Conservation (phyloP, 768 basidiomycete genomes). For the Tephrocybe rancida region DNA sequence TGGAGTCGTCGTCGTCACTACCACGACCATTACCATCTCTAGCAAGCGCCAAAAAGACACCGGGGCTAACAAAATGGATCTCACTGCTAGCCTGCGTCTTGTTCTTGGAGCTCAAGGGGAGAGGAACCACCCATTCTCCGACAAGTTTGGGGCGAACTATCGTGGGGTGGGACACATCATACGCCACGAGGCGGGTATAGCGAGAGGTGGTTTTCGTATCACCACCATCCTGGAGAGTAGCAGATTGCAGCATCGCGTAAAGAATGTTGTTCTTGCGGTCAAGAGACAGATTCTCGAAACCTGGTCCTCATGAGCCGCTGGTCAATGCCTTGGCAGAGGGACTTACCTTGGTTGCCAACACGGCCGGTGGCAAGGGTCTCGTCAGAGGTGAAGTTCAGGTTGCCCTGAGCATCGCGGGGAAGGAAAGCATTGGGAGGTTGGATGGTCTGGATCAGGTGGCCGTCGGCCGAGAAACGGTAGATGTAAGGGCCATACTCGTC, state of each 20-base stretch:
- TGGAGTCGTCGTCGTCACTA: conserved; percentile 45
- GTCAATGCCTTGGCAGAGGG: not conserved
- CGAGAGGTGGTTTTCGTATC: conserved; percentile 43
- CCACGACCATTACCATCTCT: conserved; percentile 65
- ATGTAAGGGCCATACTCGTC: conserved; percentile 75
- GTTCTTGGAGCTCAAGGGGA: conserved; percentile 50
- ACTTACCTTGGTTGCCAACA: conserved; percentile 52
- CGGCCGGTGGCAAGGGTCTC: conserved; percentile 54
- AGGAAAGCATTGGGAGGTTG: conserved; percentile 59
- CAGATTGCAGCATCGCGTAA: conserved; percentile 65
- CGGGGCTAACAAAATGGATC: conserved; percentile 52
- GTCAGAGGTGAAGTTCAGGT: conserved; percentile 56
- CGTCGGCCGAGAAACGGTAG: conserved; percentile 50
- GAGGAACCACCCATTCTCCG: conserved; percentile 62
- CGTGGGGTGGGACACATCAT: conserved; percentile 41
- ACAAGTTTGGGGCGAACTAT: conserved; percentile 36
- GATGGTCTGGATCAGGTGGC: conserved; percentile 55
- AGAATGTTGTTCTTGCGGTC: conserved; percentile 48
- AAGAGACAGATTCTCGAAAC: conserved; percentile 62
- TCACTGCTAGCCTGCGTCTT: conserved; percentile 58
- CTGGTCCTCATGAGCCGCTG: conserved; percentile 25
- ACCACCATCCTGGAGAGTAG: conserved; percentile 64
- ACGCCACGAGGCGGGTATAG: conserved; percentile 61
- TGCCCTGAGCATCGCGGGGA: conserved; percentile 43
- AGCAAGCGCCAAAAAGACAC: conserved; percentile 58